Conservation (phyloP, 2,329 filamentous ascomycete species). For the Hirsutella rhossiliensis region DNA sequence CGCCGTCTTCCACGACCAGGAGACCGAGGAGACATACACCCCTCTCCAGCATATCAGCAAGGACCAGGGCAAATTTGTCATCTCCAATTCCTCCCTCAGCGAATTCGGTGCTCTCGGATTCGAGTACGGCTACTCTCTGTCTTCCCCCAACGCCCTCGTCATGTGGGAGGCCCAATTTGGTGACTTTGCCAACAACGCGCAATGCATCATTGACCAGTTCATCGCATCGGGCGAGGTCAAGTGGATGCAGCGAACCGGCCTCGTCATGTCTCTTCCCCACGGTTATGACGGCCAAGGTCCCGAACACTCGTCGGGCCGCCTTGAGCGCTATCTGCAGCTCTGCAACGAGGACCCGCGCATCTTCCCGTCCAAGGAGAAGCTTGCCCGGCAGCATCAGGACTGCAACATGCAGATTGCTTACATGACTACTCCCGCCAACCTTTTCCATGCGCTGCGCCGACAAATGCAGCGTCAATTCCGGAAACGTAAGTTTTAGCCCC, state of each 20-base stretch:
- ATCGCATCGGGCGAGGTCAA: conserved; percentile 95
- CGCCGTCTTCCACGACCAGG: conserved; percentile 94
- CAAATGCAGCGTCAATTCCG: conserved; percentile 99
- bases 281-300: conserved; percentile 97
- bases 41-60: conserved; percentile 81
- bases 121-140: conserved; percentile 96
- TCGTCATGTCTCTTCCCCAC: conserved; percentile 93
- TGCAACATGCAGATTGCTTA: conserved; percentile 99
- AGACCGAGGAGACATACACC: conserved; percentile 84
- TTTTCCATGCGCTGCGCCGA: conserved; percentile 91
- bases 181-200: conserved; percentile 98
- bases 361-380: conserved; percentile 79
- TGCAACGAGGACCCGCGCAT: conserved; percentile 94
- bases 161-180: conserved; percentile 99
- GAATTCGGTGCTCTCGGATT: conserved; percentile 73
- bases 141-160: conserved; percentile 90
- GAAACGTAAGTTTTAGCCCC: conserved; percentile 61
- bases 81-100: conserved; percentile 84
- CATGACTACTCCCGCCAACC: conserved; percentile 90
- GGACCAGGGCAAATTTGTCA: conserved; percentile 90
- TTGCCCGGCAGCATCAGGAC: conserved; percentile 95
- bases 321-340: conserved; percentile 94
- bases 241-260: conserved; percentile 95
- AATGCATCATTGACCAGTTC: conserved; percentile 98
- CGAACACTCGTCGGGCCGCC: conserved; percentile 93